Evolutionary conservation across 1,284 basidiomycete genomes (phyloP).

Genomic region (Blastosporella zonata): DNA sequence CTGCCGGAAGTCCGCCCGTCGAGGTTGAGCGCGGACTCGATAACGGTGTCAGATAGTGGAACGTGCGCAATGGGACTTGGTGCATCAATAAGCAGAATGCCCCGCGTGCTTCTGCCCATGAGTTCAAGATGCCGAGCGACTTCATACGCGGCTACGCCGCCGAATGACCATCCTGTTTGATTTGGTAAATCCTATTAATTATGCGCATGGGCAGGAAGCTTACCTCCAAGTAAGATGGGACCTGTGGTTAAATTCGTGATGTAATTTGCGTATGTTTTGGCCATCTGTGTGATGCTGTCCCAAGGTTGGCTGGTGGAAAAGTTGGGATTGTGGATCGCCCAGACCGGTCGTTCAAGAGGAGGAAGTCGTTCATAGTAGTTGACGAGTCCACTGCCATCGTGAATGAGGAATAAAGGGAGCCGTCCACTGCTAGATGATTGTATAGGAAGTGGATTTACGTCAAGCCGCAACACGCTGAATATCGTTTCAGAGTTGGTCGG

Average conservation of each 20-base stretch:
- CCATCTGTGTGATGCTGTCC: slow-evolving; percentile 52
- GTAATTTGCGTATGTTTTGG: slow-evolving; percentile 43
- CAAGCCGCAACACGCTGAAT: slow-evolving; percentile 23
- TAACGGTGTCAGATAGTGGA: slow-evolving; percentile 47
- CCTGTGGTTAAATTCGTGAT: slow-evolving; percentile 32
- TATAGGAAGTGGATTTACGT: slow-evolving; percentile 34
- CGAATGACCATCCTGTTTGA: slow-evolving; percentile 73
- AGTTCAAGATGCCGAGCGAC: slow-evolving; percentile 49
- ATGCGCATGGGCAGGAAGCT: slow-evolving; percentile 13
- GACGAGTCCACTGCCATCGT: slow-evolving; percentile 67
- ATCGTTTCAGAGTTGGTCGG: slow-evolving; percentile 10
- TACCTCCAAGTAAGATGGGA: slow-evolving; percentile 59
- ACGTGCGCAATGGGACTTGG: slow-evolving; percentile 51
- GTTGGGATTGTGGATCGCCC: slow-evolving; percentile 58
- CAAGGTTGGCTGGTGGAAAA: slow-evolving; percentile 44
- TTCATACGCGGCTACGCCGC: slow-evolving; percentile 68
- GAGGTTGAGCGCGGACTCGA: slow-evolving; percentile 37
- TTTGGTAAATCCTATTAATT: background rate
- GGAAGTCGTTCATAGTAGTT: slow-evolving; percentile 49
- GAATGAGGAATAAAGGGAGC: slow-evolving; percentile 58
- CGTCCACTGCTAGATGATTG: slow-evolving; percentile 30
- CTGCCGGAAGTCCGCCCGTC: slow-evolving; percentile 22
- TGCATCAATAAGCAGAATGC: slow-evolving; percentile 64
- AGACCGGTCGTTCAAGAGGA: slow-evolving; percentile 48
- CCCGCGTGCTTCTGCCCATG: slow-evolving; percentile 44